A percentile compares a stretch with the other conserved stretches of the same genome.
phyloP scores from a whole-genome alignment of 352 stramenopile species.

The Hyphochytrium catenoides region DNA sequence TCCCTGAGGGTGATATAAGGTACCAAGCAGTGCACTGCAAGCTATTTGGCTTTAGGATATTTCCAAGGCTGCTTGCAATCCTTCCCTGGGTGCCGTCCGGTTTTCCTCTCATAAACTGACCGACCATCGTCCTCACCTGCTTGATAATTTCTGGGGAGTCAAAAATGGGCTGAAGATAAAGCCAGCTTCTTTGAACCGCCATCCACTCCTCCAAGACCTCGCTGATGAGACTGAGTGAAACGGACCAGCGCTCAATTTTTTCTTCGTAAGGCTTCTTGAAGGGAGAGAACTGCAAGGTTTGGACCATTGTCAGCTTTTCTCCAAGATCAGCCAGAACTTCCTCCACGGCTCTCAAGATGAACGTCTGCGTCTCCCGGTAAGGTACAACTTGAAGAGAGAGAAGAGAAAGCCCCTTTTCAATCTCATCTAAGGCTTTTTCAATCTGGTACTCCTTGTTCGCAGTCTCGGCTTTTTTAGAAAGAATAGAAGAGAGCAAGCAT shows the following conservation, averaged over 20 bases:
- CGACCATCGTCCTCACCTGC: too few relatives aligned
- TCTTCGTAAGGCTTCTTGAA: conserved; percentile 87
- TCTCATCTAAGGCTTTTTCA: conserved; percentile 70
- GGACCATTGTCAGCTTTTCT: conserved; percentile 83
- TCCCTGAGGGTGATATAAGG: too few relatives aligned
- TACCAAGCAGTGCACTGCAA: too few relatives aligned
- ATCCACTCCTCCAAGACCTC: conserved; percentile 85
- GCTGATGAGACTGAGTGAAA: conserved; percentile 57
- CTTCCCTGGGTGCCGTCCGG: too few relatives aligned
- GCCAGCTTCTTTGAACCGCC: conserved; percentile 74
- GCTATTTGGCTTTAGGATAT: too few relatives aligned
- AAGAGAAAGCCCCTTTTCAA: conserved; percentile 77
- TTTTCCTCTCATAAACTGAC: too few relatives aligned
- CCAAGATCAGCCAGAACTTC: conserved; percentile 77
- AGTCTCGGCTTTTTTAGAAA: too few relatives aligned
- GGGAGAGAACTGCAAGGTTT: conserved; percentile 80
- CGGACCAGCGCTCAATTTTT: conserved; percentile 70
- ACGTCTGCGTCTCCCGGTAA: conserved; percentile 77
- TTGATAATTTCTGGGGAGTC: conserved; percentile 88
- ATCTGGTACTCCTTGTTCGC: conserved; percentile 85
- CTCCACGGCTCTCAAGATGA: conserved; percentile 75
- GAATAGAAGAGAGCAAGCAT: too few relatives aligned
- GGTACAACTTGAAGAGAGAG: conserved; percentile 53
- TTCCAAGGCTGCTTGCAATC: too few relatives aligned
- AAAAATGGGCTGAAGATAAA: conserved; percentile 89